These are phyloP conservation scores for Styphnolobium japonicum DNA, from an alignment of 306 rosid genomes.

Conservation along the genomic window DNA sequence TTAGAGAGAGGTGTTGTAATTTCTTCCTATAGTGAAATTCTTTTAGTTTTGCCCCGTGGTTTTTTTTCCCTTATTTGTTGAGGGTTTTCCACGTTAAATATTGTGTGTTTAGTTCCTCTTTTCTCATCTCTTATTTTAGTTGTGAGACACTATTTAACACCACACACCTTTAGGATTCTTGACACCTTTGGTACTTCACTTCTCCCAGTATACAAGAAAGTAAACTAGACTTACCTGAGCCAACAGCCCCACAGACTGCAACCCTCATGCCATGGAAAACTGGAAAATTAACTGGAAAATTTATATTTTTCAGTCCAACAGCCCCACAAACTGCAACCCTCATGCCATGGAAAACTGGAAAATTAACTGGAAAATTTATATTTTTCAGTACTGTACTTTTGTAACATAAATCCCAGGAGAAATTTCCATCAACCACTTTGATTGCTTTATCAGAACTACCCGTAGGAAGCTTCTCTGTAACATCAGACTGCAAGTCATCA, in stretches of 20 bases:
- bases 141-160: no score
- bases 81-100: no score
- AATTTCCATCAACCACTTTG: no score
- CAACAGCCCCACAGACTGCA: constrained; percentile 24
- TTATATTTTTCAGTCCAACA: constrained; percentile 20
- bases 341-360: background rate
- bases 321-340: constrained; percentile 16
- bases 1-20: no score
- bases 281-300: background rate
- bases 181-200: constrained; percentile 54
- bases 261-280: background rate
- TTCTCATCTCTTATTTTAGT: no score
- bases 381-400: background rate
- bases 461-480: no score
- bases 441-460: no score
- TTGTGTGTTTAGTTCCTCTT: no score
- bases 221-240: constrained; percentile 54
- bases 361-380: background rate
- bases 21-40: no score
- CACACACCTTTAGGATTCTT: constrained; percentile 46
- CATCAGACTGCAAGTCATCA: no score
- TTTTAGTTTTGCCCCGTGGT: no score
- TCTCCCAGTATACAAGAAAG: constrained; percentile 56
- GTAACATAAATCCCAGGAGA: constrained; percentile 21
- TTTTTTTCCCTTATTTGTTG: no score